A percentile compares a stretch with the other conserved stretches of the same genome.
These are phyloP conservation scores for Phaeoacremonium minimum DNA, from an alignment of 2,329 filamentous ascomycete species.

Conservation along the genomic window DNA sequence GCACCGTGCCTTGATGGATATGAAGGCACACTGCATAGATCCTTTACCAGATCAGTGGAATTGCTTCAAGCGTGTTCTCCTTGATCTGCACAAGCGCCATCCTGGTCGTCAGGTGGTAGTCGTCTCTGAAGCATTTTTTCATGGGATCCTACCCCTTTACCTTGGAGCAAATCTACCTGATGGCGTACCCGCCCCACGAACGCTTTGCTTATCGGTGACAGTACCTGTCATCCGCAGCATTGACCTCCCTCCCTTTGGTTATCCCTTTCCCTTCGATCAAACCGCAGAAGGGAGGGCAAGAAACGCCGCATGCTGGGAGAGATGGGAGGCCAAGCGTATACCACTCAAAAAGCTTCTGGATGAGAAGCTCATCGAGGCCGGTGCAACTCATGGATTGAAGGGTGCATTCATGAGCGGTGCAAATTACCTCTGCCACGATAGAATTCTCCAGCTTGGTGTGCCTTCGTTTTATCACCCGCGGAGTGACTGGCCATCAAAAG, in stretches of 20 bases:
- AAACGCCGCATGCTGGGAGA: constrained; percentile 21
- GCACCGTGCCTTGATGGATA: constrained; percentile 25
- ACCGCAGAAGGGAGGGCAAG: constrained; percentile 16
- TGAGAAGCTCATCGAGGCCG: constrained; percentile 19
- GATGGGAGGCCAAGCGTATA: constrained; percentile 17
- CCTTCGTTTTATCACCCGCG: constrained; percentile 31
- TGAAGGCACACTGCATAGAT: constrained; percentile 22
- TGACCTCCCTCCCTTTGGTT: constrained; percentile 27
- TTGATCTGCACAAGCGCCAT: constrained; percentile 12
- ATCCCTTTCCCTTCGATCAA: constrained; percentile 22
- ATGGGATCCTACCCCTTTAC: constrained; percentile 26
- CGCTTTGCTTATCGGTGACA: constrained; percentile 29
- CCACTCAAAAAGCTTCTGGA: constrained; percentile 20
- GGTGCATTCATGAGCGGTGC: constrained; percentile 23
- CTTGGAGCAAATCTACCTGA: constrained; percentile 20
- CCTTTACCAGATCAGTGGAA: constrained; percentile 27
- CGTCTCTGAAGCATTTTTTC: constrained; percentile 29
- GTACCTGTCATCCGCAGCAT: constrained; percentile 26
- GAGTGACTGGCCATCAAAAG: constrained; percentile 26
- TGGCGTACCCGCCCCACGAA: constrained; percentile 13
- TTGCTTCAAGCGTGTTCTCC: constrained; percentile 21
- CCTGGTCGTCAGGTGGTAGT: constrained; percentile 18
- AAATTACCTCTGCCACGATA: constrained; percentile 28
- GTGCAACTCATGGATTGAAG: constrained; percentile 13
- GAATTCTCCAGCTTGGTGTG: constrained; percentile 29